A percentile compares a stretch with the other conserved stretches of the same genome.
Evolutionary conservation across 768 basidiomycete genomes (phyloP).

Genomic region (Botryobasidium botryosum): DNA sequence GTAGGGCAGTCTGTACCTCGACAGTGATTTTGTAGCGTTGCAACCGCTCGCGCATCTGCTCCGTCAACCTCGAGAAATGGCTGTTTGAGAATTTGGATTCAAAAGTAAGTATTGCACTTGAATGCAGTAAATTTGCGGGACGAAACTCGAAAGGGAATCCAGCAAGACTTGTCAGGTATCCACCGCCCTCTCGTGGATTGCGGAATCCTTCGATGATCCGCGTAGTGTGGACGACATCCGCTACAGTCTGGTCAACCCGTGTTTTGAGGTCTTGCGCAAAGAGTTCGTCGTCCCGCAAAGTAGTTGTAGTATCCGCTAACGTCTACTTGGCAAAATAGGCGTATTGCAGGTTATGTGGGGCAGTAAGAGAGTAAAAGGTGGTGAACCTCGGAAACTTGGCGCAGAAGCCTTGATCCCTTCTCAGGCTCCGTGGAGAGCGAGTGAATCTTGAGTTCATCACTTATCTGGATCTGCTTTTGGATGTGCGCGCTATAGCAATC

Average conservation of each 20-base stretch:
- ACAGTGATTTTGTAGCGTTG: slow-evolving; percentile 69
- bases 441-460: not conserved
- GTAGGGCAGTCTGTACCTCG: slow-evolving; percentile 31
- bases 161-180: slow-evolving; percentile 60
- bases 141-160: slow-evolving; percentile 70
- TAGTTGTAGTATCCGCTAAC: too few species aligned
- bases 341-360: too few species aligned
- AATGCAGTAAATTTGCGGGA: slow-evolving; percentile 10
- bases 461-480: not conserved
- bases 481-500: not conserved
- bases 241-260: slow-evolving; percentile 61
- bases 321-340: too few species aligned
- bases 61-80: slow-evolving; percentile 30
- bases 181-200: slow-evolving; percentile 52
- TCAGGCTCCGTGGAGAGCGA: not conserved
- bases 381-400: too few species aligned
- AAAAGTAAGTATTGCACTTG: not conserved
- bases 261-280: slow-evolving; percentile 52
- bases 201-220: slow-evolving; percentile 64
- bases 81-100: not conserved
- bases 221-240: slow-evolving; percentile 63
- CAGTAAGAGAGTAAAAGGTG: too few species aligned
- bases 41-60: slow-evolving; percentile 53
- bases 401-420: not conserved
- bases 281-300: slow-evolving; percentile 46